Evolutionary conservation across 345 rosid species (phyloP).

Genomic region (Adansonia digitata): DNA sequence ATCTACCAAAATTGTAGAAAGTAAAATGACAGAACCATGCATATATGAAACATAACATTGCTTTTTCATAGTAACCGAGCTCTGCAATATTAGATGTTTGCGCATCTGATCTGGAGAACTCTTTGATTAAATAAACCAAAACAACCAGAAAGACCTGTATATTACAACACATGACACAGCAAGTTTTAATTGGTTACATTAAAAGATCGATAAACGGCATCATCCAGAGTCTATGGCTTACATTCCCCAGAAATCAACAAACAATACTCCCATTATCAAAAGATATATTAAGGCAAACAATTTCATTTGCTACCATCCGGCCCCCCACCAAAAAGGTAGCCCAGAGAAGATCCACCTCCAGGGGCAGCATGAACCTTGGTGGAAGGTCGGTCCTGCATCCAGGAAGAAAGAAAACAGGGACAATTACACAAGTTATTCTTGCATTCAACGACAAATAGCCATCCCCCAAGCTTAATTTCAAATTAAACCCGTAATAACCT

Average conservation of each 20-base stretch:
- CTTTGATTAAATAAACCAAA: conserved; percentile 12
- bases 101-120: conserved; percentile 11
- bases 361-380: conserved; percentile 50
- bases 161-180: conserved; percentile 27
- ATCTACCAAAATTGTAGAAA: not conserved
- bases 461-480: not conserved
- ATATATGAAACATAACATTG: not conserved
- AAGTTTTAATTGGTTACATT: conserved; percentile 13
- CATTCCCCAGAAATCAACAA: conserved; percentile 29
- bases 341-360: conserved; percentile 44
- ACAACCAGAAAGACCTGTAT: conserved; percentile 19
- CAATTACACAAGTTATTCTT: not conserved
- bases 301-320: conserved; percentile 25
- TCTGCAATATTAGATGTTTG: not conserved
- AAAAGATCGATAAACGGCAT: conserved; percentile 5
- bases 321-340: conserved; percentile 35
- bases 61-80: not conserved
- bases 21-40: not conserved
- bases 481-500: not conserved
- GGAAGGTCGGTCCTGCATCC: conserved; percentile 41
- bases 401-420: not conserved
- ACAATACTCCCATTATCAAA: conserved; percentile 10
- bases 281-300: not conserved
- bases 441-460: not conserved
- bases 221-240: conserved; percentile 16